These are phyloP conservation scores for Panicum virgatum DNA, from an alignment of 202 grass and related monocot genomes.

Conservation along the genomic window DNA sequence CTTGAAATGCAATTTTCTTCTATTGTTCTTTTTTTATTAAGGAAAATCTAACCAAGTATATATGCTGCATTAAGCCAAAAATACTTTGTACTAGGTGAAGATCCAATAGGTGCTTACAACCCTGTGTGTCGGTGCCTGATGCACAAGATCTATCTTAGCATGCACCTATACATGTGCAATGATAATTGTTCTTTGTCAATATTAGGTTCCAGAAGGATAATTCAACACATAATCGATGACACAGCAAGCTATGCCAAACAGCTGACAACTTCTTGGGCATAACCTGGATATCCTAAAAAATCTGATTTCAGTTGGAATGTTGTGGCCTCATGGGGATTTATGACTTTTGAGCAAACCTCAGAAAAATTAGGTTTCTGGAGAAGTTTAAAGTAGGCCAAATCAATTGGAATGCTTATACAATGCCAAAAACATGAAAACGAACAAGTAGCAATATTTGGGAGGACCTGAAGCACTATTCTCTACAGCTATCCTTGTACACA, in stretches of 20 bases:
- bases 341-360: background rate
- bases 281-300: background rate
- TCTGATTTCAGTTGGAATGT: background rate
- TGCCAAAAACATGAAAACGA: background rate
- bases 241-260: background rate
- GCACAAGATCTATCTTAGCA: background rate
- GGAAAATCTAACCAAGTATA: background rate
- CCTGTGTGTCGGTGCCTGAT: background rate
- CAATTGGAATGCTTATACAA: background rate
- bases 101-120: background rate
- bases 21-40: background rate
- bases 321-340: background rate
- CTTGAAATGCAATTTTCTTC: background rate
- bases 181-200: background rate
- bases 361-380: background rate
- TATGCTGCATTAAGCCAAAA: conserved; percentile 28
- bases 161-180: background rate
- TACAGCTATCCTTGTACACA: background rate
- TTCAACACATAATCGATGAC: background rate
- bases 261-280: background rate
- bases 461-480: background rate
- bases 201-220: background rate
- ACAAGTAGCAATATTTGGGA: background rate
- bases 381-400: conserved; percentile 1
- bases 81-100: conserved; percentile 13